A percentile compares a stretch with the other conserved stretches of the same genome.
phyloP scores from a whole-genome alignment of 352 stramenopile genomes.

The Aphanomyces euteiches region DNA sequence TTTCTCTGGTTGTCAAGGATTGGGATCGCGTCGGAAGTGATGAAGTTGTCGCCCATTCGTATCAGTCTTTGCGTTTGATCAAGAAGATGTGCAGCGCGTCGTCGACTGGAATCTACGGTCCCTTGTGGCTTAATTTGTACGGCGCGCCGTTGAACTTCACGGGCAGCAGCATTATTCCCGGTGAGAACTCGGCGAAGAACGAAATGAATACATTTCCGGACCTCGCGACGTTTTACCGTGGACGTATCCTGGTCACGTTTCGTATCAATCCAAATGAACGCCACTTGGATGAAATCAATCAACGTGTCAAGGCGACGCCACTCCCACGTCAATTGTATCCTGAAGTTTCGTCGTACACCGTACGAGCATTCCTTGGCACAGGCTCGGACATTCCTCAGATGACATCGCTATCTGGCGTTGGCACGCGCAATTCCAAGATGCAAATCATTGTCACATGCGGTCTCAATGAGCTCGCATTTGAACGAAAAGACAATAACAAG shows the following conservation, averaged over 20 bases:
- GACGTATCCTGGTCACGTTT: slow-evolving; percentile 72
- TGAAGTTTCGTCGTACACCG: slow-evolving; percentile 52
- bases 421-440: slow-evolving; percentile 77
- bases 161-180: slow-evolving; percentile 48
- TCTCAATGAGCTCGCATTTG: slow-evolving; percentile 58
- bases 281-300: slow-evolving; percentile 76
- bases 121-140: slow-evolving; percentile 79
- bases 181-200: slow-evolving; percentile 55
- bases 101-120: slow-evolving; percentile 39
- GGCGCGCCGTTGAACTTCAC: slow-evolving; percentile 56
- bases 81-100: slow-evolving; percentile 47
- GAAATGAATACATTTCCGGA: slow-evolving; percentile 86
- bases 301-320: slow-evolving; percentile 78
- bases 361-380: slow-evolving; percentile 69
- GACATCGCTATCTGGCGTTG: slow-evolving; percentile 54
- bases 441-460: slow-evolving; percentile 64
- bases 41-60: slow-evolving; percentile 68
- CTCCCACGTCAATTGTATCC: slow-evolving; percentile 59
- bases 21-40: slow-evolving; percentile 75
- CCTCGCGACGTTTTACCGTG: slow-evolving; percentile 77
- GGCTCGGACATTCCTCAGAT: slow-evolving; percentile 76
- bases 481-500: slow-evolving; percentile 62
- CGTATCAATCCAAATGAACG: slow-evolving; percentile 67
- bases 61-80: slow-evolving; percentile 64
- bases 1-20: slow-evolving; percentile 65